Percentiles rank a stretch among this genome's conserved stretches.
Conservation (phyloP, 2,329 filamentous ascomycete genomes). For the Clonostachys rosea region DNA sequence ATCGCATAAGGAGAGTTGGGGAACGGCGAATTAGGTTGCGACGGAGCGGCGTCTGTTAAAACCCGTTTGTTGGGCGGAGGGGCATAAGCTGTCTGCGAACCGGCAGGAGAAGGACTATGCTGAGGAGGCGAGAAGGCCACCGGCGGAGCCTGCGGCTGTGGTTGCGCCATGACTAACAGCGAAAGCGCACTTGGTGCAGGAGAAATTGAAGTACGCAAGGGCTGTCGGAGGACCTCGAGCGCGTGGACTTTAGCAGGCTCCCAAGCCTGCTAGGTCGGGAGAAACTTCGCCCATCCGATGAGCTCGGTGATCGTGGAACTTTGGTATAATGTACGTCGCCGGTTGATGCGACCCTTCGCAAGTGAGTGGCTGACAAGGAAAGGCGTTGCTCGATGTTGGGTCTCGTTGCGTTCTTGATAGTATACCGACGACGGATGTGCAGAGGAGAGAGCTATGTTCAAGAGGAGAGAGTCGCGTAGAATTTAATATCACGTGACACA, state of each 20-base stretch:
- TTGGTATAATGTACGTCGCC: too few species aligned
- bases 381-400: too few species aligned
- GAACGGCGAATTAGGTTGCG: slow-evolving; percentile 62
- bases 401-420: too few species aligned
- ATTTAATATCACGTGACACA: slow-evolving; percentile 36
- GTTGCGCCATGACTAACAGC: slow-evolving; percentile 48
- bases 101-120: slow-evolving; percentile 55
- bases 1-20: slow-evolving; percentile 44
- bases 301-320: slow-evolving; percentile 1
- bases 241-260: slow-evolving; percentile 34
- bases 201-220: background rate
- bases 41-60: slow-evolving; percentile 56
- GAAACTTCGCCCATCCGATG: slow-evolving; percentile 42
- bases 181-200: slow-evolving; percentile 1
- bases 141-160: slow-evolving; percentile 44
- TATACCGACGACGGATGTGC: too few species aligned
- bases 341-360: too few species aligned
- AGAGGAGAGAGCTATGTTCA: slow-evolving; percentile 20
- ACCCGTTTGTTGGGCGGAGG: slow-evolving; percentile 68
- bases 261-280: slow-evolving; percentile 41
- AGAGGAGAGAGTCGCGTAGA: slow-evolving; percentile 25
- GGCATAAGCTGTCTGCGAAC: slow-evolving; percentile 44
- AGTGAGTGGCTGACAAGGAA: too few species aligned
- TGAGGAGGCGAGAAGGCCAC: slow-evolving; percentile 59
- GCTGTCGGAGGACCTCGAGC: slow-evolving; percentile 2